Percentiles rank a stretch among this genome's conserved stretches.
phyloP scores from a whole-genome alignment of 2,329 filamentous ascomycete genomes.

The Karstenula rhodostoma region DNA sequence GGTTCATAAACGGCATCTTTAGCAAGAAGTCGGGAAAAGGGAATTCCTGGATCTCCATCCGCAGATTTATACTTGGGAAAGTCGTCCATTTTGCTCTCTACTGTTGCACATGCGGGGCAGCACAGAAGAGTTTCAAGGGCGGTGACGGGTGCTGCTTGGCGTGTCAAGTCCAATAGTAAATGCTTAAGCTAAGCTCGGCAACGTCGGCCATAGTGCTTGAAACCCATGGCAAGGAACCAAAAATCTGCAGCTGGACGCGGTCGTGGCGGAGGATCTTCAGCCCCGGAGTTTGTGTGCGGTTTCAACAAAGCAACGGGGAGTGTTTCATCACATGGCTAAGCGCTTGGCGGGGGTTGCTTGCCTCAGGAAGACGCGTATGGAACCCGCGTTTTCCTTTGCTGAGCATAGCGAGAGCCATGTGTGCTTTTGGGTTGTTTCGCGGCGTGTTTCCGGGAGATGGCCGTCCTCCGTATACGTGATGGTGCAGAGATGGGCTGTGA shows the following conservation, averaged over 20 bases:
- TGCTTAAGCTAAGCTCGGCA: constrained; percentile 24
- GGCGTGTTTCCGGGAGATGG: not conserved
- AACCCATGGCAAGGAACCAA: constrained; percentile 4
- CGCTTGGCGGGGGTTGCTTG: constrained; percentile 22
- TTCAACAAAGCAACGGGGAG: constrained; percentile 19
- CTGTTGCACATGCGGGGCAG: constrained; percentile 14
- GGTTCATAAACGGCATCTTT: constrained; percentile 48
- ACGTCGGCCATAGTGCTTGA: constrained; percentile 14
- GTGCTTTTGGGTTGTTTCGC: constrained; percentile 5
- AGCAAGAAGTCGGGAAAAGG: constrained; percentile 38
- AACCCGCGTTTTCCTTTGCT: constrained; percentile 7
- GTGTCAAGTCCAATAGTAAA: constrained; percentile 21
- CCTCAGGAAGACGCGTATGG: constrained; percentile 18
- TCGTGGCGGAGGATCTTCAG: constrained; percentile 8
- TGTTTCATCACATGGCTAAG: constrained; percentile 17
- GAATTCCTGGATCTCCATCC: constrained; percentile 33
- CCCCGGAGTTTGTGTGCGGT: constrained; percentile 15
- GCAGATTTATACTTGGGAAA: constrained; percentile 2
- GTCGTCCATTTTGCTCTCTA: constrained; percentile 12
- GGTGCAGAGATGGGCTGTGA: not conserved
- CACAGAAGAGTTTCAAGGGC: constrained; percentile 20
- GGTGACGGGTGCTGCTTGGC: constrained; percentile 19
- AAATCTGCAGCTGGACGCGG: constrained; percentile 11
- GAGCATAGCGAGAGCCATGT: not conserved
- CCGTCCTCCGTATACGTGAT: not conserved